phyloP scores from a whole-genome alignment of 148 eudicot species.

The Mesembryanthemum crystallinum region DNA sequence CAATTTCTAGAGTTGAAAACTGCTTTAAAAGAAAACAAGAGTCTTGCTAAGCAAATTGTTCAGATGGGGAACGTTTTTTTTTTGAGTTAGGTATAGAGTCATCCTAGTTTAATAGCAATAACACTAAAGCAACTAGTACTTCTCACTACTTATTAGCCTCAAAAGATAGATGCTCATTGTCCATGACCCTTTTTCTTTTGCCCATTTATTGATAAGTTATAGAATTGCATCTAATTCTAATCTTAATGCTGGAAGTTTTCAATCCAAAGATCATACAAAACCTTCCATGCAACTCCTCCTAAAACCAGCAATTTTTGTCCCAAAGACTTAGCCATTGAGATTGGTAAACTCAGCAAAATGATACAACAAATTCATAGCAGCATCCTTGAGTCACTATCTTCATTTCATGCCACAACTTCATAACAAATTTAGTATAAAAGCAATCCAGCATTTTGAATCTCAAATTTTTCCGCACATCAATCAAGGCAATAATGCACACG shows the following conservation, averaged over 20 bases:
- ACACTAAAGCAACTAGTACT: background rate
- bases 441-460: constrained; percentile 1
- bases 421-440: background rate
- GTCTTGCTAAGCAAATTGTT: background rate
- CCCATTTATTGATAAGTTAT: background rate
- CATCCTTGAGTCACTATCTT: background rate
- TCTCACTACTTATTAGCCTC: background rate
- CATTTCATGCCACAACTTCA: background rate
- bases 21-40: background rate
- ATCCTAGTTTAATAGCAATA: background rate
- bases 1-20: background rate
- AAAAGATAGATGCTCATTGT: background rate
- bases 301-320: background rate
- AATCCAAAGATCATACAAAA: background rate
- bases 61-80: background rate
- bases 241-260: background rate
- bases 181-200: background rate
- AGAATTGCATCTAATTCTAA: background rate
- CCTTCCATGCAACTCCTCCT: background rate
- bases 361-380: background rate
- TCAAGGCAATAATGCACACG: background rate
- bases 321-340: background rate
- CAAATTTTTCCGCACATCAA: background rate
- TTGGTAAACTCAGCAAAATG: background rate
- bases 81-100: background rate